A percentile compares a stretch with the other conserved stretches of the same genome.
Conservation (phyloP, 768 basidiomycete species). For the Calocybe indica region DNA sequence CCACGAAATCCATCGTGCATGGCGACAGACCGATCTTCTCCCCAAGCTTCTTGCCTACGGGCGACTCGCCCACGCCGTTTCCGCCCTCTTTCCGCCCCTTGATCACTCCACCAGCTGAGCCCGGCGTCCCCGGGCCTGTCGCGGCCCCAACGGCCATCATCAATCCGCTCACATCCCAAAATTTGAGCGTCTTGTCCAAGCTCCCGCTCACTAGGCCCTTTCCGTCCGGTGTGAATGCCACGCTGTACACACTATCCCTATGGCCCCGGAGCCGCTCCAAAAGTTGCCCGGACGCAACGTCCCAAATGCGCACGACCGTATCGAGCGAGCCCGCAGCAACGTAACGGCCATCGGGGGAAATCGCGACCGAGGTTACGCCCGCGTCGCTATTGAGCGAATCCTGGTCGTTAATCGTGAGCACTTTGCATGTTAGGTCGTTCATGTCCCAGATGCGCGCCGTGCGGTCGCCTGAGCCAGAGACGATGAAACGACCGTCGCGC, state of each 20-base stretch:
- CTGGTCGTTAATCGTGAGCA: conserved; percentile 45
- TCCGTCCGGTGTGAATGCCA: conserved; percentile 92
- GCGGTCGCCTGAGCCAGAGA: conserved; percentile 80
- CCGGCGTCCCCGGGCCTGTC: conserved; percentile 26
- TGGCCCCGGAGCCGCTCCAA: conserved; percentile 76
- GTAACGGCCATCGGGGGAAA: conserved; percentile 65
- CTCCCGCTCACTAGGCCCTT: conserved; percentile 88
- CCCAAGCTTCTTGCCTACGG: conserved; percentile 1
- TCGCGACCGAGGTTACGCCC: conserved; percentile 76
- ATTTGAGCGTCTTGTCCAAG: conserved; percentile 82
- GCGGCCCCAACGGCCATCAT: conserved; percentile 53
- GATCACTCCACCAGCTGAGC: conserved; percentile 5
- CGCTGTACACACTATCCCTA: conserved; percentile 78
- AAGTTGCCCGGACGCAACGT: conserved; percentile 58
- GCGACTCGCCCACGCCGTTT: neutral
- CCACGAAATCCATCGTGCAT: conserved; percentile 82
- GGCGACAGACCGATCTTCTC: conserved; percentile 38
- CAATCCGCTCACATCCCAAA: conserved; percentile 81
- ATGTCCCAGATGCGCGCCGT: conserved; percentile 46
- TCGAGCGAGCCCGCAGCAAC: conserved; percentile 71
- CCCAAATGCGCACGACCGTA: conserved; percentile 78
- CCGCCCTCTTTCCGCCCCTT: neutral
- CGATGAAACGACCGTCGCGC: conserved; percentile 76
- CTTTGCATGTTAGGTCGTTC: conserved; percentile 29
- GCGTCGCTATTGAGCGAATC: conserved; percentile 42